phyloP scores from a whole-genome alignment of 352 stramenopile species.

The Globisporangium uncinulatum region DNA sequence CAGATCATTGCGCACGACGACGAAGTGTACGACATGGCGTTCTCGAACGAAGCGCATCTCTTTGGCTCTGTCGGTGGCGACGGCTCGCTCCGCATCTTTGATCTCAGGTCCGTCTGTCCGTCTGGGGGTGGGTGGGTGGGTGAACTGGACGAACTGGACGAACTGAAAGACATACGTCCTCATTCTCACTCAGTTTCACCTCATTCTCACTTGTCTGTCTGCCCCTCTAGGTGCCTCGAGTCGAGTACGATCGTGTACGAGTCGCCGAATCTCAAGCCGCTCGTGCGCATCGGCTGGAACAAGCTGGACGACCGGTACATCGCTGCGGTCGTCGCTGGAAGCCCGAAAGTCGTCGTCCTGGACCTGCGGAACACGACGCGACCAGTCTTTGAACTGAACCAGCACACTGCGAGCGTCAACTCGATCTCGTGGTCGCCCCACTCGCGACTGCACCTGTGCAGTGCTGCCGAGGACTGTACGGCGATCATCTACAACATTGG shows the following conservation, averaged over 20 bases:
- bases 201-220: background rate
- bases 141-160: too few relatives aligned
- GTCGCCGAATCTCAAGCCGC: slow-evolving; percentile 73
- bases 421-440: slow-evolving; percentile 96
- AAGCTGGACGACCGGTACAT: slow-evolving; percentile 97
- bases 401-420: slow-evolving; percentile 92
- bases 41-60: slow-evolving; percentile 90
- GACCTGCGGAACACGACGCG: slow-evolving; percentile 92
- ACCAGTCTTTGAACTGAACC: slow-evolving; percentile 89
- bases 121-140: too few relatives aligned
- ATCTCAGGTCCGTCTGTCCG: slow-evolving; percentile 78
- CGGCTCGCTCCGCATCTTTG: slow-evolving; percentile 95
- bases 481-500: slow-evolving; percentile 96
- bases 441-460: slow-evolving; percentile 92
- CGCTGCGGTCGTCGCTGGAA: slow-evolving; percentile 92
- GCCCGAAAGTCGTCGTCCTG: slow-evolving; percentile 91
- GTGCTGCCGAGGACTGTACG: slow-evolving; percentile 91
- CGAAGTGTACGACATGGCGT: slow-evolving; percentile 98
- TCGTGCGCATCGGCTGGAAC: slow-evolving; percentile 96
- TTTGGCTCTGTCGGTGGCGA: slow-evolving; percentile 97
- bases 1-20: slow-evolving; percentile 98
- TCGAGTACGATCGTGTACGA: slow-evolving; percentile 98
- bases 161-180: too few relatives aligned
- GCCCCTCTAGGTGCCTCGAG: slow-evolving; percentile 49
- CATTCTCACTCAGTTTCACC: background rate